phyloP scores from a whole-genome alignment of 1,284 basidiomycete genomes.

The Erythrobasidium hasegawianum region DNA sequence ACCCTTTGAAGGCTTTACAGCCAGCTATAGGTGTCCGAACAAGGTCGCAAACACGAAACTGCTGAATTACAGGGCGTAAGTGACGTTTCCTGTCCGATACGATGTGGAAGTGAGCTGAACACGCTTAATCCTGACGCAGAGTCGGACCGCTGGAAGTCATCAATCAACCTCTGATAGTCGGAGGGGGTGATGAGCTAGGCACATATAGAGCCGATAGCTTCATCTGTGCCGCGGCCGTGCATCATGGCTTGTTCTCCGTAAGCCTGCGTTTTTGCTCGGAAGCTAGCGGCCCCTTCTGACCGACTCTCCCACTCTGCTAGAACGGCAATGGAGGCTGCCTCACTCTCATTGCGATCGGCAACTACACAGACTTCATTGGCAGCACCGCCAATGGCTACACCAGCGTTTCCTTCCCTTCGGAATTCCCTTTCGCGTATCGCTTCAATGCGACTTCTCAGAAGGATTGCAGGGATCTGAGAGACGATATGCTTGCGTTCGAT shows the following conservation, averaged over 20 bases:
- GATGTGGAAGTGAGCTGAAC: neutral
- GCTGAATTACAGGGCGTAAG: conserved; percentile 61
- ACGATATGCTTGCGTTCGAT: conserved; percentile 65
- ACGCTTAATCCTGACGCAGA: neutral
- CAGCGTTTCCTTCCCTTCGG: conserved; percentile 67
- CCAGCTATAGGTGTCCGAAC: conserved; percentile 77
- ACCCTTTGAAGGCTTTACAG: conserved; percentile 62
- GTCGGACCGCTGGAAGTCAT: conserved; percentile 34
- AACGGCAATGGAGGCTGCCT: conserved; percentile 71
- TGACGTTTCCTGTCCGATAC: neutral
- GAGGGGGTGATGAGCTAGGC: conserved; percentile 58
- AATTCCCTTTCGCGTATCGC: conserved; percentile 64
- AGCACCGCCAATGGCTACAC: conserved; percentile 61
- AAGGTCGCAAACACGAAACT: conserved; percentile 66
- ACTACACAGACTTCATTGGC: conserved; percentile 65
- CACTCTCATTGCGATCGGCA: conserved; percentile 64
- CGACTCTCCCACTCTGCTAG: conserved; percentile 60
- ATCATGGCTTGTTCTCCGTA: conserved; percentile 49
- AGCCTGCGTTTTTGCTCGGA: no score
- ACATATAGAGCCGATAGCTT: conserved; percentile 82
- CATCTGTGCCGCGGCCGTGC: conserved; percentile 75
- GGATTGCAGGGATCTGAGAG: conserved; percentile 66
- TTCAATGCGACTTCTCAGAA: conserved; percentile 51
- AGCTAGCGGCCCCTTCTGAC: no score
- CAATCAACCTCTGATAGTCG: conserved; percentile 67